Evolutionary conservation across 768 basidiomycete species (phyloP).

Genomic region (Myochromella boudieri): DNA sequence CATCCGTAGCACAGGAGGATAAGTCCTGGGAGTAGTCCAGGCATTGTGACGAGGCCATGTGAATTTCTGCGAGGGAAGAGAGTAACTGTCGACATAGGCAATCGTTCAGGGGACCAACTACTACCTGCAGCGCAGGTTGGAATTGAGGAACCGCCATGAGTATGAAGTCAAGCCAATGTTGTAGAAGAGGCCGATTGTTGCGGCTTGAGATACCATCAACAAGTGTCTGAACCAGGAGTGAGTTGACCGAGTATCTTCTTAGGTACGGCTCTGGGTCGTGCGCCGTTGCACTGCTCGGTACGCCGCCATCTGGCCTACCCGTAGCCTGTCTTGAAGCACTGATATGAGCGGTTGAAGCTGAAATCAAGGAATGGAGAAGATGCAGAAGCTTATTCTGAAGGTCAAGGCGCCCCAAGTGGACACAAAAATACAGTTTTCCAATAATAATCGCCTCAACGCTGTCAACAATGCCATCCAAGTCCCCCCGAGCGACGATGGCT

Average conservation of each 20-base stretch:
- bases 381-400: conserved; percentile 93
- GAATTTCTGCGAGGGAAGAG: conserved; percentile 52
- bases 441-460: conserved; percentile 70
- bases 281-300: conserved; percentile 30
- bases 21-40: conserved; percentile 40
- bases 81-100: conserved; percentile 75
- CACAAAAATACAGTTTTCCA: conserved; percentile 69
- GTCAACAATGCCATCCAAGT: conserved; percentile 64
- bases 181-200: conserved; percentile 77
- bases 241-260: conserved; percentile 54
- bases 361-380: conserved; percentile 83
- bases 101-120: conserved; percentile 74
- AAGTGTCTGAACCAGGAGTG: conserved; percentile 74
- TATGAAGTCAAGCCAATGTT: conserved; percentile 97
- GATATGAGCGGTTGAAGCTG: conserved; percentile 49
- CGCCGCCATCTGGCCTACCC: conserved; percentile 28
- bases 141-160: conserved; percentile 89
- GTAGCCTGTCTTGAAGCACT: conserved; percentile 26
- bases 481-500: conserved; percentile 77
- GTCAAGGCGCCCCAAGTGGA: conserved; percentile 72
- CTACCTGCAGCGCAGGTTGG: conserved; percentile 63
- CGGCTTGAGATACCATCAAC: conserved; percentile 74
- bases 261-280: conserved; percentile 32
- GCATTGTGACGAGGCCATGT: conserved; percentile 37
- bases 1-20: conserved; percentile 62